A percentile compares a stretch with the other conserved stretches of the same genome.
phyloP scores from a whole-genome alignment of 192 early-diverging fungal species.

The Entophlyctis helioformis region DNA sequence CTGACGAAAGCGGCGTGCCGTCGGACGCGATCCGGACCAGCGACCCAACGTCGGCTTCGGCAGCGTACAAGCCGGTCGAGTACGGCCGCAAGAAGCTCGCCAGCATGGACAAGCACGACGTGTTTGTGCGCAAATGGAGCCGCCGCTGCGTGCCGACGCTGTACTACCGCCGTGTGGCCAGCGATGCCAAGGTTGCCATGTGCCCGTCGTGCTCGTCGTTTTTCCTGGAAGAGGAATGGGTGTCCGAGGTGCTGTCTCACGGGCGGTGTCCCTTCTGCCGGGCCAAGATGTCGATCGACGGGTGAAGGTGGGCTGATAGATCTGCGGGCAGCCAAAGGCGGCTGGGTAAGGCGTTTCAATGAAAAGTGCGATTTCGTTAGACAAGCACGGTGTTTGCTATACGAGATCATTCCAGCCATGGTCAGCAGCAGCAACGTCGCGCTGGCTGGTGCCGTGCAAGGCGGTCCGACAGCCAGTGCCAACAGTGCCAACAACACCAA shows the following conservation, averaged over 20 bases:
- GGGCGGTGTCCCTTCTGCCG: slow-evolving; percentile 39
- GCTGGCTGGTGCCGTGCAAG: too few relatives aligned
- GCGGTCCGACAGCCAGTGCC: too few relatives aligned
- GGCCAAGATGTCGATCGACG: background rate
- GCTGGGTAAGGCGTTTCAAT: too few relatives aligned
- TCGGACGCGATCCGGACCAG: too few relatives aligned
- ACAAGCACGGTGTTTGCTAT: too few relatives aligned
- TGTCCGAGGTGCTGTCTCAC: slow-evolving; percentile 27
- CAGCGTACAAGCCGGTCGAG: slow-evolving; percentile 17
- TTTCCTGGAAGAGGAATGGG: slow-evolving; percentile 44
- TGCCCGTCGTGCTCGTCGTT: slow-evolving; percentile 35
- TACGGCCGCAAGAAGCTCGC: slow-evolving; percentile 19
- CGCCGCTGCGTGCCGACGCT: slow-evolving; percentile 14
- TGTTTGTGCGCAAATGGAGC: slow-evolving; percentile 28
- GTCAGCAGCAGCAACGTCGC: too few relatives aligned
- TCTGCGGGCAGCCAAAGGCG: too few relatives aligned
- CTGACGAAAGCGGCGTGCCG: background rate
- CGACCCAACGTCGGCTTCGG: too few relatives aligned
- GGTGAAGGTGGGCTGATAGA: background rate
- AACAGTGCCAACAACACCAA: too few relatives aligned
- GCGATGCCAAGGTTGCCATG: slow-evolving; percentile 21
- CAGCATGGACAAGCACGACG: slow-evolving; percentile 18
- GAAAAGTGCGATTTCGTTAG: too few relatives aligned
- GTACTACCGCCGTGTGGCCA: slow-evolving; percentile 22
- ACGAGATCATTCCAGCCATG: too few relatives aligned